Evolutionary conservation across 148 eudicot species (phyloP).

Genomic region (Cornus kousa): DNA sequence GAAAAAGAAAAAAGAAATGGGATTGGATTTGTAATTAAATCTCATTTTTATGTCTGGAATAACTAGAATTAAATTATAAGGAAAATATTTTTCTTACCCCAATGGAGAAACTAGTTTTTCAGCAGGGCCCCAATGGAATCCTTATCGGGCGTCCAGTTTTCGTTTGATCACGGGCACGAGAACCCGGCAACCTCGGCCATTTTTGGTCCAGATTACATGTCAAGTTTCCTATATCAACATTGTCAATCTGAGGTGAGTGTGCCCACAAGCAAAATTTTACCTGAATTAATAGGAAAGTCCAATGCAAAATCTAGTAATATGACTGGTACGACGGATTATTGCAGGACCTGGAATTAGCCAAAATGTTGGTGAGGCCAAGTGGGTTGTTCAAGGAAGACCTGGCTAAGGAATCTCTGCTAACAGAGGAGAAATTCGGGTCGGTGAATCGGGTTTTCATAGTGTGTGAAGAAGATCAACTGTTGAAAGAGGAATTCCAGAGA

Average conservation of each 20-base stretch:
- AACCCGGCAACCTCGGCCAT: constrained; percentile 6
- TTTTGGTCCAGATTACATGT: constrained; percentile 15
- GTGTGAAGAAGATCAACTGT: constrained; percentile 12
- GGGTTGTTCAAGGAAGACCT: constrained; percentile 17
- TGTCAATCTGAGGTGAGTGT: constrained; percentile 19
- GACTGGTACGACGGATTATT: background rate
- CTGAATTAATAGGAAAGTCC: background rate
- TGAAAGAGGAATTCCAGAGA: constrained; percentile 1
- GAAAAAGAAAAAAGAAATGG: too few species aligned
- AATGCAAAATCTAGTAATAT: background rate
- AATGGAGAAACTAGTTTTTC: constrained; percentile 13
- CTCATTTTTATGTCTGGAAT: too few species aligned
- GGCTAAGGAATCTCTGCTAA: background rate
- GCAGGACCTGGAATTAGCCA: constrained; percentile 25
- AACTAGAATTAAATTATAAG: too few species aligned
- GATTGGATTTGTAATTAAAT: too few species aligned
- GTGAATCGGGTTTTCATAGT: constrained; percentile 16
- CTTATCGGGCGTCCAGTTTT: constrained; percentile 8
- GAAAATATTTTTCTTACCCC: too few species aligned
- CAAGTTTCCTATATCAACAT: constrained; percentile 18
- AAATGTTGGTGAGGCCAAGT: constrained; percentile 8
- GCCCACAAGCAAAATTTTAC: too few species aligned
- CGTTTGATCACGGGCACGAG: constrained; percentile 16
- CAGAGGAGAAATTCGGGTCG: constrained; percentile 7
- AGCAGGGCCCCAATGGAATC: constrained; percentile 8